Evolutionary conservation across 768 basidiomycete species (phyloP), one percentile per base, ranked within the genome.

Genomic region (Erythrobasidium yunnanense): DNA sequence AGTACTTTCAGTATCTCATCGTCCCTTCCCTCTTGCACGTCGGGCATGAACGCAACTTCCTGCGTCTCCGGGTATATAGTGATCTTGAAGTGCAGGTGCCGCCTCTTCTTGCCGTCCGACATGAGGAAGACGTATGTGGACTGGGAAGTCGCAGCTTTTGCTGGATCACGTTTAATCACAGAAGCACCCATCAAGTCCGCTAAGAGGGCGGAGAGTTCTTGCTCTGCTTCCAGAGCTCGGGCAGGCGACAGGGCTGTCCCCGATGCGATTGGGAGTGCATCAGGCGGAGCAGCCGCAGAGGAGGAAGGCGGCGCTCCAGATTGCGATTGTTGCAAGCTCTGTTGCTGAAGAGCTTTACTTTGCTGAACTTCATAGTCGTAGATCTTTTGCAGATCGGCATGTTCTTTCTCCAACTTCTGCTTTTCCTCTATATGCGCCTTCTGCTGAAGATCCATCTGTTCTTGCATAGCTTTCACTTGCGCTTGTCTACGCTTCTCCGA

Each of bases 21-120:
- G 27, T 63, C 60, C 32, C 60, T 49, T 6, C 60, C 60, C 29
- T 46, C 32, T 38, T 34, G 4, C 32, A 63, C 30, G 32, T 63
- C 60, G n/a, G 60, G 60, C 49, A 51, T 63, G 25, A 63, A 63
- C 20, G 49, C 60, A 30, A 51, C 47, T 23, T 45, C n/a, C 32
- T 33, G 13, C 2, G 6, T n/a, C 52, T 27, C 47, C 5, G 45
- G 60, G 49, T 51, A 22, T 25, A 30, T 32, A 46, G n/a, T 25
- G 25, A 63, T 22, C 33, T 63, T 63, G 47, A 63, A 63, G 49
- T 63, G 46, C 27, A 63, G 33, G 13, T 29, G 20, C 38, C 42
- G 32, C 23, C 47, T 29, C 49, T 63, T 63, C 49, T 51, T 63
- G 33, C 20, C 32, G 32, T 63, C 60, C 8, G 46, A 34, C 60